Percentiles rank a stretch among this genome's conserved stretches.
These are phyloP conservation scores for Dorcoceras hygrometricum DNA, from an alignment of 257 asterid species.

Conservation along the genomic window DNA sequence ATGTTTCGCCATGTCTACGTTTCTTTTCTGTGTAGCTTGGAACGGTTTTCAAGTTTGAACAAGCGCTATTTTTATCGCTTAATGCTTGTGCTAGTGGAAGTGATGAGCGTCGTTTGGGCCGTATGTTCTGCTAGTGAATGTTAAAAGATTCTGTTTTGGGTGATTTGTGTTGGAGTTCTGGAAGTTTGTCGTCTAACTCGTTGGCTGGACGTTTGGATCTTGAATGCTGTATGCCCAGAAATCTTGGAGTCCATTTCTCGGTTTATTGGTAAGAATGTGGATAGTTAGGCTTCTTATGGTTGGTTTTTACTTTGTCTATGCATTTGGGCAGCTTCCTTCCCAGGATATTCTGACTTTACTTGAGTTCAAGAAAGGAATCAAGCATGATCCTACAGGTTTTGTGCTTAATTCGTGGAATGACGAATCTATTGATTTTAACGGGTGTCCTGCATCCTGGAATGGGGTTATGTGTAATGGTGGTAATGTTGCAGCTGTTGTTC, in stretches of 20 bases:
- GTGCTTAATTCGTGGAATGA: slow-evolving; percentile 92
- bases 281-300: slow-evolving; percentile 47
- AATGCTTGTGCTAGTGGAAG: slow-evolving; percentile 15
- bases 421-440: slow-evolving; percentile 92
- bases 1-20: background rate
- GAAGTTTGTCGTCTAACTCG: background rate
- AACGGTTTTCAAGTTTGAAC: slow-evolving; percentile 13
- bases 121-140: background rate
- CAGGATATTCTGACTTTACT: slow-evolving; percentile 80
- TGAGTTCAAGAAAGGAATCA: slow-evolving; percentile 93
- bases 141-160: slow-evolving; percentile 17
- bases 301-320: slow-evolving; percentile 43
- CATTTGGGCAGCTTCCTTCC: slow-evolving; percentile 86
- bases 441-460: slow-evolving; percentile 98
- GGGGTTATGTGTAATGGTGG: slow-evolving; percentile 95
- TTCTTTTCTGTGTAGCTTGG: background rate
- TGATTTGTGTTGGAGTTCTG: slow-evolving; percentile 1
- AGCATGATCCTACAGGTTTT: slow-evolving; percentile 85
- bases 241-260: slow-evolving; percentile 19
- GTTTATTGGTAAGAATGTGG: slow-evolving; percentile 48
- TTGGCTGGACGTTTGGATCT: slow-evolving; percentile 16
- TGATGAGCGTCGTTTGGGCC: slow-evolving; percentile 9
- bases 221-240: slow-evolving; percentile 21
- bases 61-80: slow-evolving; percentile 5
- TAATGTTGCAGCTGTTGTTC: slow-evolving; percentile 91